phyloP scores from a whole-genome alignment of 495 filamentous ascomycete species.

The Usnea hakonensis region DNA sequence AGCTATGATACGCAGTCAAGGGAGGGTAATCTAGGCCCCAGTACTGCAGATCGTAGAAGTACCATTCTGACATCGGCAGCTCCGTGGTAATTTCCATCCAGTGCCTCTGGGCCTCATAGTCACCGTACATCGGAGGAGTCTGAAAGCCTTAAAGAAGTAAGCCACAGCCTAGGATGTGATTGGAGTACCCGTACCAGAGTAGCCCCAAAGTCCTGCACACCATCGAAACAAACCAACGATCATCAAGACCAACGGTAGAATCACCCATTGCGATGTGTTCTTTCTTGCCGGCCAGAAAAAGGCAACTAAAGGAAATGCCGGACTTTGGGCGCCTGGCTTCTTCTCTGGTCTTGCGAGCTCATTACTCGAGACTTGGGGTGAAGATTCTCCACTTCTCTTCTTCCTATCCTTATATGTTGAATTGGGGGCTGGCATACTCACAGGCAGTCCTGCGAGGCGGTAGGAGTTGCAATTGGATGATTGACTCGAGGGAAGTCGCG shows the following conservation, averaged over 20 bases:
- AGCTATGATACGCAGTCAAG: constrained; percentile 95
- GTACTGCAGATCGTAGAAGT: constrained; percentile 92
- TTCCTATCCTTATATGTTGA: constrained; percentile 50
- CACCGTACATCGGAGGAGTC: constrained; percentile 85
- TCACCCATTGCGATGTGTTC: constrained; percentile 84
- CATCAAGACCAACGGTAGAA: constrained; percentile 82
- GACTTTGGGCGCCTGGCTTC: constrained; percentile 36
- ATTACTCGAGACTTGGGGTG: constrained; percentile 38
- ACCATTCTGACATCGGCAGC: constrained; percentile 88
- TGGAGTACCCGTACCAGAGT: constrained; percentile 59
- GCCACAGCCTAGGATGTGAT: neutral
- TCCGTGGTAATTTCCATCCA: constrained; percentile 97
- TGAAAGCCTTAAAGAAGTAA: constrained; percentile 51
- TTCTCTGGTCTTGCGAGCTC: constrained; percentile 46
- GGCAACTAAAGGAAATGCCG: constrained; percentile 78
- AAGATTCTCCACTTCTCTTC: constrained; percentile 41
- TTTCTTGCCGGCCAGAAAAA: constrained; percentile 87
- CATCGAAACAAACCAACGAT: constrained; percentile 84
- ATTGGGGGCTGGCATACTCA: neutral
- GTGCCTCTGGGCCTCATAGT: constrained; percentile 94
- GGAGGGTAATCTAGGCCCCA: constrained; percentile 98
- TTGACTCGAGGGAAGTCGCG: neutral
- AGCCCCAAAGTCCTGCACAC: constrained; percentile 86
- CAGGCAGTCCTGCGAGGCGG: neutral
- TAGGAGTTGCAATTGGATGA: neutral